Percentiles rank a stretch among this genome's conserved stretches.
These are phyloP conservation scores for Colletotrichum lini DNA, from an alignment of 2,329 filamentous ascomycete species.

Conservation along the genomic window DNA sequence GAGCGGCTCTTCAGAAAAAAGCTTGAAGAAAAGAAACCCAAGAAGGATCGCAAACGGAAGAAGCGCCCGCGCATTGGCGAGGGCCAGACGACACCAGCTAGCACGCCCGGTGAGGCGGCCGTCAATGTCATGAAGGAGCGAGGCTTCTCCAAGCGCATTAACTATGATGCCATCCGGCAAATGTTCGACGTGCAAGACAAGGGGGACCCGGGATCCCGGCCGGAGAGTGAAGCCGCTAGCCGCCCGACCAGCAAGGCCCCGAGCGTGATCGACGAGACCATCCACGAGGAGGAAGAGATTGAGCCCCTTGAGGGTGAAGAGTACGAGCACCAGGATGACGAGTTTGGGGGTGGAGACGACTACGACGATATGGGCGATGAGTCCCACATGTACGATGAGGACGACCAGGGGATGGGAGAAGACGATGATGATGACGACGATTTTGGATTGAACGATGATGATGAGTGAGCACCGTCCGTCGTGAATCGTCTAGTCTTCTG, in stretches of 20 bases:
- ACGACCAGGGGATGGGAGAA: conserved; percentile 35
- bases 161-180: conserved; percentile 75
- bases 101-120: conserved; percentile 78
- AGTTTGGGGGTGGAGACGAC: conserved; percentile 51
- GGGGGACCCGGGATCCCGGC: conserved; percentile 64
- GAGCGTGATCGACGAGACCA: conserved; percentile 54
- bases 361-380: conserved; percentile 52
- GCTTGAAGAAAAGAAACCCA: conserved; percentile 70
- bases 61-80: conserved; percentile 74
- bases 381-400: conserved; percentile 43
- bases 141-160: conserved; percentile 81
- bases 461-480: conserved; percentile 24
- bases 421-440: conserved; percentile 38
- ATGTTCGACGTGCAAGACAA: conserved; percentile 67
- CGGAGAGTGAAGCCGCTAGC: conserved; percentile 60
- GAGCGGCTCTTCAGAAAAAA: conserved; percentile 85
- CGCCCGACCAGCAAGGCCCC: conserved; percentile 52
- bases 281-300: conserved; percentile 54
- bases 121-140: conserved; percentile 77
- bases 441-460: conserved; percentile 37
- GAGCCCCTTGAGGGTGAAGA: conserved; percentile 47
- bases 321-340: conserved; percentile 49
- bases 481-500: not conserved
- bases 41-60: conserved; percentile 69
- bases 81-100: conserved; percentile 75